phyloP scores from a whole-genome alignment of 768 basidiomycete genomes.

The Termitomyces sp. region DNA sequence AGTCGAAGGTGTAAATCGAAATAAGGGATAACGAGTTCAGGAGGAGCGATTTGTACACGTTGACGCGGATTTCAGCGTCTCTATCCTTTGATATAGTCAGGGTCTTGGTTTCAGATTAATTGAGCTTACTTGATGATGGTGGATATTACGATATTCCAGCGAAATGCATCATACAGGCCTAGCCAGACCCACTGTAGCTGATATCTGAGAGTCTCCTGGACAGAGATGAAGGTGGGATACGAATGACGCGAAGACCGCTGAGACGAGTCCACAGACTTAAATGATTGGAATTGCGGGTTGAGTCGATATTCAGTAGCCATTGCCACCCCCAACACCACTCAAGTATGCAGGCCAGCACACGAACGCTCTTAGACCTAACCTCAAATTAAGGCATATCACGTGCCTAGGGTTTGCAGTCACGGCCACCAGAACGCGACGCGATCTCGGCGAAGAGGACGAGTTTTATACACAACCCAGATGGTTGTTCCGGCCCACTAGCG shows the following conservation, averaged over 20 bases:
- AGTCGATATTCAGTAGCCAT: conserved; percentile 13
- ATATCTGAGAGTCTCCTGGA: conserved; percentile 51
- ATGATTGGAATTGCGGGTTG: conserved; percentile 18
- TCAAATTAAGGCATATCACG: conserved; percentile 22
- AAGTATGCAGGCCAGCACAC: background rate
- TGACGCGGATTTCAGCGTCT: conserved; percentile 70
- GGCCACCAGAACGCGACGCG: background rate
- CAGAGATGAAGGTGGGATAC: conserved; percentile 68
- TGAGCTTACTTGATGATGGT: conserved; percentile 48
- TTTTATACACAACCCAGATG: no score
- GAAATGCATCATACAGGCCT: conserved; percentile 66
- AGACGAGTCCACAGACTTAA: conserved; percentile 20
- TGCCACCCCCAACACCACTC: background rate
- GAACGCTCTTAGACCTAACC: conserved; percentile 27
- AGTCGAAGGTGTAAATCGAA: conserved; percentile 74
- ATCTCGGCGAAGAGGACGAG: background rate
- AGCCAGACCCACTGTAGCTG: conserved; percentile 53
- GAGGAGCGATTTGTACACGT: conserved; percentile 69
- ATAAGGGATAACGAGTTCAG: conserved; percentile 67
- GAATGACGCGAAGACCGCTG: conserved; percentile 37
- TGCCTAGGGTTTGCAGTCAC: conserved; percentile 10
- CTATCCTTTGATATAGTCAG: conserved; percentile 28
- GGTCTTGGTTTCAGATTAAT: background rate
- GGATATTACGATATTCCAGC: conserved; percentile 61
- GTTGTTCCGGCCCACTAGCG: no score